Conservation (phyloP, 169 alveolate species). For the Cryptosporidium ubiquitum region DNA sequence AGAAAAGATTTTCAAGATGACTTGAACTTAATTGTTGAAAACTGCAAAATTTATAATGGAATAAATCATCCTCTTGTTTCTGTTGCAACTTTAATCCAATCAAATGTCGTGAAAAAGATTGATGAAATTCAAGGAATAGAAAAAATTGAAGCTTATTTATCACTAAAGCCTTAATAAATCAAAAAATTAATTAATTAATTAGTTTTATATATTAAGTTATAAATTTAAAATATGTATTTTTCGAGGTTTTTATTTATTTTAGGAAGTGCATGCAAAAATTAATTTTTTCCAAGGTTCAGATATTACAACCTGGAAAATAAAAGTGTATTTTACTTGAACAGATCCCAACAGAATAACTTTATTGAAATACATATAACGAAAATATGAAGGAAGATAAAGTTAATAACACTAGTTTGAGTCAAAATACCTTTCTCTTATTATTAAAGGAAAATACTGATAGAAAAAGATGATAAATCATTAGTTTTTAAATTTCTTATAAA, state of each 20-base stretch:
- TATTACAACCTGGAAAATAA: background rate
- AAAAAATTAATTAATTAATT: background rate
- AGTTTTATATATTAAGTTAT: background rate
- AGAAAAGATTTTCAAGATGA: constrained; percentile 81
- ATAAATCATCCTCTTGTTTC: constrained; percentile 82
- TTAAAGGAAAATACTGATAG: background rate
- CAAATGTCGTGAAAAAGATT: constrained; percentile 30
- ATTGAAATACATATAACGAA: constrained; percentile 3
- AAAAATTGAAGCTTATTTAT: constrained; percentile 78
- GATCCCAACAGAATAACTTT: background rate
- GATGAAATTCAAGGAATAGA: constrained; percentile 72
- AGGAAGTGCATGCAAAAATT: constrained; percentile 69
- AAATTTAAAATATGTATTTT: background rate
- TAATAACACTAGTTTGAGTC: too few species aligned
- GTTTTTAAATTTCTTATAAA: too few species aligned
- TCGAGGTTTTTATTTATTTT: background rate
- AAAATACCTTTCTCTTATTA: too few species aligned
- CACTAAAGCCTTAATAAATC: constrained; percentile 15
- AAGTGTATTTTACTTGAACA: background rate
- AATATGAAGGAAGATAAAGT: too few species aligned
- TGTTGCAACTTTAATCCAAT: constrained; percentile 69
- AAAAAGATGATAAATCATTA: too few species aligned
- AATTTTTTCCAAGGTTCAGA: constrained; percentile 25
- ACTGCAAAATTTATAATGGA: constrained; percentile 85
- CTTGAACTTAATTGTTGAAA: constrained; percentile 80